These are phyloP conservation scores for Datura wrightii DNA, from an alignment of 257 asterid genomes.

Conservation along the genomic window DNA sequence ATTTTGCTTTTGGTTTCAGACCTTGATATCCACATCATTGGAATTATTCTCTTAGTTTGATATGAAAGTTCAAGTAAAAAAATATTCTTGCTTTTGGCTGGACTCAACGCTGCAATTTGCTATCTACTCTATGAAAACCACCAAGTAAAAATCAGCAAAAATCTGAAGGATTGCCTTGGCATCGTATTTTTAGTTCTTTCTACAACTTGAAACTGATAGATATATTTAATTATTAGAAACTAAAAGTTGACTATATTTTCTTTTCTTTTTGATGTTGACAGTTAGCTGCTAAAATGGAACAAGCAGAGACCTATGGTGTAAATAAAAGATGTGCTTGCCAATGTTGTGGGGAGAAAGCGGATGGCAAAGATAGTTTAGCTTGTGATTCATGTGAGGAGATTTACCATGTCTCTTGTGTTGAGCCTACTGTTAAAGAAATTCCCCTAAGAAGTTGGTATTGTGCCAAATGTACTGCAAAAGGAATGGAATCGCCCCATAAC, in stretches of 20 bases:
- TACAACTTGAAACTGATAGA: conserved; percentile 18
- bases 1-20: neutral
- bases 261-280: conserved; percentile 21
- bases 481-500: conserved; percentile 68
- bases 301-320: conserved; percentile 44
- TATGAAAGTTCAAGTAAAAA: neutral
- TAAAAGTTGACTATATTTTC: conserved; percentile 3
- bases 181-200: neutral
- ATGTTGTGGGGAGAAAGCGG: conserved; percentile 66
- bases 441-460: conserved; percentile 86
- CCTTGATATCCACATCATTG: conserved; percentile 19
- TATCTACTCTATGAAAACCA: conserved; percentile 3
- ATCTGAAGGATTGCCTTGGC: neutral
- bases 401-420: conserved; percentile 78
- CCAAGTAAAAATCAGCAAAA: neutral
- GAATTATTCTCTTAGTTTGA: conserved; percentile 16
- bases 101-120: neutral
- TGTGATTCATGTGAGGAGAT: conserved; percentile 94
- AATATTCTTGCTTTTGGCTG: neutral
- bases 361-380: conserved; percentile 70
- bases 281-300: conserved; percentile 49
- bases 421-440: conserved; percentile 73
- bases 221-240: neutral
- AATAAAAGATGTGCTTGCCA: conserved; percentile 59
- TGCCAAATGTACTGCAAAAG: conserved; percentile 65